Conservation (phyloP, 2,329 filamentous ascomycete genomes). For the Delphinella strobiligena region DNA sequence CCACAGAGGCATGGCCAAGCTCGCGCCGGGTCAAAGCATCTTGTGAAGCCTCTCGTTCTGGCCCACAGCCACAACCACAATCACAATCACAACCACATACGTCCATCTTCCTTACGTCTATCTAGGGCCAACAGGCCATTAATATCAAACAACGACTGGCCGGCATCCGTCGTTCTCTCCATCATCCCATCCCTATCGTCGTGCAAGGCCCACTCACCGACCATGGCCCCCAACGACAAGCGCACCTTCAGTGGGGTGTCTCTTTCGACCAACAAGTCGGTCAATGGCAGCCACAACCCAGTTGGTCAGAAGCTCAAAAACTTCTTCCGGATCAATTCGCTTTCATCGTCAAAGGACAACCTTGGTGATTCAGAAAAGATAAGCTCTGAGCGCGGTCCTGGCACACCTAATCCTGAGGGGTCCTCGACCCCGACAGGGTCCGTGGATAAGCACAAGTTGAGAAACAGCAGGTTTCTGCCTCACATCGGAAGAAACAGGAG, state of each 20-base stretch:
- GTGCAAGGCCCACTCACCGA: conserved; percentile 31
- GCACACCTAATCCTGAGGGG: conserved; percentile 41
- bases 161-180: neutral
- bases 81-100: neutral
- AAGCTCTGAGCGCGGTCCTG: conserved; percentile 23
- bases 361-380: conserved; percentile 23
- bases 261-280: conserved; percentile 31
- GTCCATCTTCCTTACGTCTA: too few species aligned
- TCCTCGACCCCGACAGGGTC: conserved; percentile 8
- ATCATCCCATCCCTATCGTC: conserved; percentile 2
- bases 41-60: neutral
- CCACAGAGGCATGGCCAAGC: neutral
- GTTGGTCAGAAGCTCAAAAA: conserved; percentile 55
- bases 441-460: conserved; percentile 43
- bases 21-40: neutral
- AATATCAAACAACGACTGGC: too few species aligned
- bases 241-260: conserved; percentile 35
- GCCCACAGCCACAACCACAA: neutral
- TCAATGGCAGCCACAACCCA: conserved; percentile 39
- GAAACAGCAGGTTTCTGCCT: conserved; percentile 80
- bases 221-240: conserved; percentile 30
- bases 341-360: conserved; percentile 29
- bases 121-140: neutral
- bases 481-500: conserved; percentile 80
- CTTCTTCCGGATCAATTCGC: conserved; percentile 54